phyloP scores from a whole-genome alignment of 805 yeast genomes.

The Kazachstania martiniae region DNA sequence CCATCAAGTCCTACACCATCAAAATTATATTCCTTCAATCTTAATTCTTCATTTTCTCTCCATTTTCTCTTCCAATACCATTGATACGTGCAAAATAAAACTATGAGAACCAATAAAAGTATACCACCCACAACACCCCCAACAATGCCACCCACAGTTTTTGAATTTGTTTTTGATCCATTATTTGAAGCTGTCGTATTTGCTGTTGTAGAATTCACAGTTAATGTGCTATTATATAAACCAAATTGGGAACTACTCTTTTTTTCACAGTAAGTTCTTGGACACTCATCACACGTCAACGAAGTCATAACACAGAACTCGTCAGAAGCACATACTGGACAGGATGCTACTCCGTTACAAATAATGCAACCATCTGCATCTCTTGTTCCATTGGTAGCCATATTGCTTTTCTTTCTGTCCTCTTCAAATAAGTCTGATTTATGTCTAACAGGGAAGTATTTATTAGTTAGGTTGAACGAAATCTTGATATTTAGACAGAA shows the following conservation, averaged over 20 bases:
- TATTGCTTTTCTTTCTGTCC: too few species aligned
- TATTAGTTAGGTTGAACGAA: too few species aligned
- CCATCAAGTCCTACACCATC: too few species aligned
- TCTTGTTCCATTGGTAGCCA: slow-evolving; percentile 8
- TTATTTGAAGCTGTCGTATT: slow-evolving; percentile 7
- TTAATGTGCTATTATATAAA: slow-evolving; percentile 6
- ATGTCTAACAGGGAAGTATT: too few species aligned
- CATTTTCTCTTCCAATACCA: slow-evolving; percentile 32
- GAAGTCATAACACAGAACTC: slow-evolving; percentile 46
- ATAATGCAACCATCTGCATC: slow-evolving; percentile 30
- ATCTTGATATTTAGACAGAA: too few species aligned
- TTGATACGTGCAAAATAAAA: slow-evolving; percentile 32
- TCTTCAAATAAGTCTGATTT: too few species aligned
- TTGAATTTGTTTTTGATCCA: slow-evolving; percentile 20
- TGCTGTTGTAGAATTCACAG: slow-evolving; percentile 2
- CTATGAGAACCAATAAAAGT: slow-evolving; percentile 27
- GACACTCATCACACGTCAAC: slow-evolving; percentile 49
- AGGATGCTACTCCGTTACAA: slow-evolving; percentile 32
- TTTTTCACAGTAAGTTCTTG: slow-evolving; percentile 40
- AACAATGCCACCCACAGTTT: slow-evolving; percentile 62
- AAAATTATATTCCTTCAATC: too few species aligned
- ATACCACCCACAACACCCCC: slow-evolving; percentile 46
- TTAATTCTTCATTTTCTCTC: slow-evolving; percentile 23
- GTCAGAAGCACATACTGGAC: slow-evolving; percentile 44
- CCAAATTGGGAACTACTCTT: slow-evolving; percentile 13